Evolutionary conservation across 305 asterid genomes (phyloP).

Genomic region (Rubia tinctorum): DNA sequence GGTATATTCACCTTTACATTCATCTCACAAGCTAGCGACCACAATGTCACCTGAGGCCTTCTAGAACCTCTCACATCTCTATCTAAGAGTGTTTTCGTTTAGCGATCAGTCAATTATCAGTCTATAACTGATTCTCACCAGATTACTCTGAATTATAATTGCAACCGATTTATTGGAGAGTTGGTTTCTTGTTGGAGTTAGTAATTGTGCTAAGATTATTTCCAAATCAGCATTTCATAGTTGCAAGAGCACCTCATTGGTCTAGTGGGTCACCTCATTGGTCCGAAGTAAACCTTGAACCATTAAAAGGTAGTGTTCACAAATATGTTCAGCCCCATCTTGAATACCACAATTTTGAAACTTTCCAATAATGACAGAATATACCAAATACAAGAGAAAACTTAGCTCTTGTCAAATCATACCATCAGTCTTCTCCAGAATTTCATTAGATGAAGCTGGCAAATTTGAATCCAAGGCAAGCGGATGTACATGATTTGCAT

Average conservation of each 20-base stretch:
- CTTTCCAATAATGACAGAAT: background rate
- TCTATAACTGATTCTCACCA: background rate
- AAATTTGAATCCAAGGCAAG: constrained; percentile 59
- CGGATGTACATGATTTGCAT: constrained; percentile 71
- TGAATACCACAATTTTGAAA: background rate
- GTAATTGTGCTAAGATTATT: too few relatives aligned
- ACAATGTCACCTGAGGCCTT: background rate
- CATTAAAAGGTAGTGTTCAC: background rate
- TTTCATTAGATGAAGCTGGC: constrained; percentile 47
- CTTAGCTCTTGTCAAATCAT: constrained; percentile 25
- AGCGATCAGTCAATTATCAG: background rate
- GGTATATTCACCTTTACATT: background rate
- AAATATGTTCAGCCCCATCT: constrained; percentile 3
- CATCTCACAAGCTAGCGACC: background rate
- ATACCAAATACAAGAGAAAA: background rate
- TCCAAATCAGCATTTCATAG: background rate
- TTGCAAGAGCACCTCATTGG: background rate
- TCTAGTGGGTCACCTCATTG: too few relatives aligned
- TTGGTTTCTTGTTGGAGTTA: background rate
- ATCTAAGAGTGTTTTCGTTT: background rate
- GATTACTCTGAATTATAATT: background rate
- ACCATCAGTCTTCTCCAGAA: constrained; percentile 76
- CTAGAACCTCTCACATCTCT: background rate
- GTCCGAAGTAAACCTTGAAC: background rate
- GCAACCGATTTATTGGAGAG: background rate